A percentile compares a stretch with the other conserved stretches of the same genome.
These are phyloP conservation scores for Glomus cerebriforme DNA, from an alignment of 192 early-diverging fungal species.

Conservation along the genomic window DNA sequence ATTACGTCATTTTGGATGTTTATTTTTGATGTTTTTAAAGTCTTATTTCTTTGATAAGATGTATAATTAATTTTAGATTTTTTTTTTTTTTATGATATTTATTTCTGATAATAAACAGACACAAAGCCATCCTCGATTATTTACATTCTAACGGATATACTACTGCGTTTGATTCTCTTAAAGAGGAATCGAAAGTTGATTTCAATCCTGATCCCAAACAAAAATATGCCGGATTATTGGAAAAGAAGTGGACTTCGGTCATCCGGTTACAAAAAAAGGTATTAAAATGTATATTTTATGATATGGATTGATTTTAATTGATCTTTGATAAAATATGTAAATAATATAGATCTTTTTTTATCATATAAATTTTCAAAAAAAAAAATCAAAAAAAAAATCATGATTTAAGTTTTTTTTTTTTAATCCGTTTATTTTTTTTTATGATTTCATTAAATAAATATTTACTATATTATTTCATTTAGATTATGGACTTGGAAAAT, in stretches of 20 bases:
- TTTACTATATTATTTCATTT: conserved; percentile 22
- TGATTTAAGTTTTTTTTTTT: no score
- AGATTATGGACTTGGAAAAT: conserved; percentile 92
- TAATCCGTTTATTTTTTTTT: neutral
- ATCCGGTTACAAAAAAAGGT: conserved; percentile 90
- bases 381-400: neutral
- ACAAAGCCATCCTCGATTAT: conserved; percentile 87
- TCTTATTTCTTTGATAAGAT: conserved; percentile 19
- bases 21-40: neutral
- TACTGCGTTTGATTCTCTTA: conserved; percentile 68
- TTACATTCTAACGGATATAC: conserved; percentile 73
- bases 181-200: conserved; percentile 69
- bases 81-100: neutral
- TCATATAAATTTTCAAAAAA: neutral
- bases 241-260: conserved; percentile 96
- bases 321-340: neutral
- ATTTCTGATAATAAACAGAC: conserved; percentile 41
- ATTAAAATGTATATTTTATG: neutral
- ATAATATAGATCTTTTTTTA: neutral
- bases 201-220: conserved; percentile 75
- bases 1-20: neutral
- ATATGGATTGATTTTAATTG: neutral
- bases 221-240: conserved; percentile 75
- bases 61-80: neutral
- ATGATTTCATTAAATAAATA: neutral